These are phyloP conservation scores for Fusarium annulatum DNA, from an alignment of 2,329 filamentous ascomycete genomes.

Conservation along the genomic window DNA sequence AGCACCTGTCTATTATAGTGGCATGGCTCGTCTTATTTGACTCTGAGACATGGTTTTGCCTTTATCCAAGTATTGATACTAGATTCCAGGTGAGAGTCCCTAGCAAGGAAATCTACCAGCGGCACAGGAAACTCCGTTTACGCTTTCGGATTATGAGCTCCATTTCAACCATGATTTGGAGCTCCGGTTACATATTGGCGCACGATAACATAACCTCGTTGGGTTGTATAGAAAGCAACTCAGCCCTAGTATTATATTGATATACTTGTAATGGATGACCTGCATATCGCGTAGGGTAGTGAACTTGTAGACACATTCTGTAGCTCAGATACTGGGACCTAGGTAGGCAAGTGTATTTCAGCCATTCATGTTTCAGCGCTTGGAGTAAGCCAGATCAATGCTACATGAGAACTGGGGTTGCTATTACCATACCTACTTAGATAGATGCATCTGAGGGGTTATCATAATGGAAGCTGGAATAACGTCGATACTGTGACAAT, in stretches of 20 bases:
- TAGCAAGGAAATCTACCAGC: not conserved
- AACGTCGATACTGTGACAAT: not conserved
- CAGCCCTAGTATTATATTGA: not conserved
- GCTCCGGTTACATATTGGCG: not conserved
- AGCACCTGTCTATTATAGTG: not conserved
- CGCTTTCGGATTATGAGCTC: not conserved
- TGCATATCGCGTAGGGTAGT: not conserved
- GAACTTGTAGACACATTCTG: not conserved
- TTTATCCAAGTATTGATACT: not conserved
- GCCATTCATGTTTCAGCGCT: not conserved
- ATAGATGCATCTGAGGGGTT: not conserved
- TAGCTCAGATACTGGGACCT: not conserved
- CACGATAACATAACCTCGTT: not conserved
- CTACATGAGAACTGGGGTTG: not conserved
- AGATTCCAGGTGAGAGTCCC: slow-evolving; percentile 1
- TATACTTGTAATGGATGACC: not conserved
- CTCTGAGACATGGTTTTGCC: slow-evolving; percentile 3
- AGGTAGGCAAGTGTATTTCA: not conserved
- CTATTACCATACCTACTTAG: not conserved
- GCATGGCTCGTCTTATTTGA: slow-evolving; percentile 18
- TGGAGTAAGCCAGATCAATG: not conserved
- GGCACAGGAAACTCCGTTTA: slow-evolving; percentile 1
- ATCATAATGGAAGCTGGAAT: not conserved
- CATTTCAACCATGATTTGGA: not conserved
- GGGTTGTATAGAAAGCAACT: not conserved